Evolutionary conservation across 805 yeast genomes (phyloP).

Genomic region (Ogataea henricii): DNA sequence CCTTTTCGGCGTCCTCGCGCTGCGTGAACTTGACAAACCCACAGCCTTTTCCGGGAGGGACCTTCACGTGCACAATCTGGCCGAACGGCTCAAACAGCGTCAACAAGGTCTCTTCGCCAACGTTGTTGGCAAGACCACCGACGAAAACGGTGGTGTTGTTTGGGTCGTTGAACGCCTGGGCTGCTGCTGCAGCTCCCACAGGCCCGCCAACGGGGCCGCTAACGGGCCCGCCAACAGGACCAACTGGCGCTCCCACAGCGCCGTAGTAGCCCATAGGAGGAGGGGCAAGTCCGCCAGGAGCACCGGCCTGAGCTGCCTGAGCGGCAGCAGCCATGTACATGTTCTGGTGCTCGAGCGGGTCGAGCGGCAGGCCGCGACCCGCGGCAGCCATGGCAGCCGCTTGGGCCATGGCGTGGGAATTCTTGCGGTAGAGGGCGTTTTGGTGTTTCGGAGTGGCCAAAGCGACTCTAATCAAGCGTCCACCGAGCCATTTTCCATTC

Average conservation of each 20-base stretch:
- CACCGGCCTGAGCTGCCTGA: slow-evolving; percentile 18
- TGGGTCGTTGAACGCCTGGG: slow-evolving; percentile 48
- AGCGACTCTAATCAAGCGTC: slow-evolving; percentile 75
- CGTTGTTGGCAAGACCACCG: slow-evolving; percentile 66
- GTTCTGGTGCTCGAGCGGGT: slow-evolving; percentile 27
- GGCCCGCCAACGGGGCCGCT: slow-evolving; percentile 4
- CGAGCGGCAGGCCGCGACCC: slow-evolving; percentile 20
- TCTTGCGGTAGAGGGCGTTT: slow-evolving; percentile 21
- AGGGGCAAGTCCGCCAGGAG: slow-evolving; percentile 14
- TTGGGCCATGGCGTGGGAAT: slow-evolving; percentile 13
- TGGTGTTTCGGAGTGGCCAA: slow-evolving; percentile 72
- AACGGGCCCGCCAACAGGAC: slow-evolving; percentile 6
- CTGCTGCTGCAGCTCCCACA: slow-evolving; percentile 18
- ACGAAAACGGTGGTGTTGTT: slow-evolving; percentile 75
- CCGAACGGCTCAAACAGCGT: slow-evolving; percentile 75
- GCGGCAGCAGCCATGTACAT: slow-evolving; percentile 25
- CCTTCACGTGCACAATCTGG: slow-evolving; percentile 64
- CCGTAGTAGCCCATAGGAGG: slow-evolving; percentile 30
- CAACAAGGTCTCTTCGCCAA: slow-evolving; percentile 60
- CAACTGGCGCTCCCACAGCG: slow-evolving; percentile 8
- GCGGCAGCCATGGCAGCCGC: slow-evolving; percentile 15
- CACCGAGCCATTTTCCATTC: slow-evolving; percentile 82
- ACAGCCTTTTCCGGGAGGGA: slow-evolving; percentile 79
- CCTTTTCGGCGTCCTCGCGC: slow-evolving; percentile 74
- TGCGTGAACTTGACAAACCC: slow-evolving; percentile 72